phyloP scores from a whole-genome alignment of 2,329 filamentous ascomycete species.

The Fusarium udum region DNA sequence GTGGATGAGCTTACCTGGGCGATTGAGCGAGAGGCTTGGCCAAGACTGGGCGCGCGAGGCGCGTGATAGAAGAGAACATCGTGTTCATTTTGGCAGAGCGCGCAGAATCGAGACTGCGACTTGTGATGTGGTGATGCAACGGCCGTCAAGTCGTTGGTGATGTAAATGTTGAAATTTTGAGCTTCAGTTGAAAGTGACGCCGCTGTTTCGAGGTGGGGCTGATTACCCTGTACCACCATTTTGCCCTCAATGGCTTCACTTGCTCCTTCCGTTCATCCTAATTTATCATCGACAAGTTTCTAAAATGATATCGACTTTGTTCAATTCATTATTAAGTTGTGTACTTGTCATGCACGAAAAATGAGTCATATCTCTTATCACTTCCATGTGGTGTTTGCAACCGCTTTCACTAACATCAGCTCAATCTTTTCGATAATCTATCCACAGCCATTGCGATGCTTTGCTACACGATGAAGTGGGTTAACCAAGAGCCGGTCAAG shows the following conservation, averaged over 20 bases:
- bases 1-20: slow-evolving; percentile 36
- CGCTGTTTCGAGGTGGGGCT: slow-evolving; percentile 20
- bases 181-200: slow-evolving; percentile 36
- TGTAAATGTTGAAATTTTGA: slow-evolving; percentile 43
- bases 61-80: slow-evolving; percentile 44
- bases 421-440: neutral
- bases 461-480: neutral
- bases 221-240: slow-evolving; percentile 22
- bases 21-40: slow-evolving; percentile 37
- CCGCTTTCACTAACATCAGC: too few species aligned
- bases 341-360: too few species aligned
- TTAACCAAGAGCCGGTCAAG: neutral
- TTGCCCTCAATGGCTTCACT: neutral
- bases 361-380: too few species aligned
- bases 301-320: neutral
- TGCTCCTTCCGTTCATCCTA: slow-evolving; percentile 45
- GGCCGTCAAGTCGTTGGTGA: slow-evolving; percentile 23
- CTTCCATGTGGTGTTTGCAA: too few species aligned
- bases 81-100: slow-evolving; percentile 35
- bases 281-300: slow-evolving; percentile 43
- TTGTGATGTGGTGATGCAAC: slow-evolving; percentile 26
- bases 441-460: fast-evolving
- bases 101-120: slow-evolving; percentile 25
- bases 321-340: neutral
- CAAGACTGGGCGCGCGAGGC: slow-evolving; percentile 45